Conservation (phyloP, 2,329 filamentous ascomycete species). For the Talaromyces islandicus region DNA sequence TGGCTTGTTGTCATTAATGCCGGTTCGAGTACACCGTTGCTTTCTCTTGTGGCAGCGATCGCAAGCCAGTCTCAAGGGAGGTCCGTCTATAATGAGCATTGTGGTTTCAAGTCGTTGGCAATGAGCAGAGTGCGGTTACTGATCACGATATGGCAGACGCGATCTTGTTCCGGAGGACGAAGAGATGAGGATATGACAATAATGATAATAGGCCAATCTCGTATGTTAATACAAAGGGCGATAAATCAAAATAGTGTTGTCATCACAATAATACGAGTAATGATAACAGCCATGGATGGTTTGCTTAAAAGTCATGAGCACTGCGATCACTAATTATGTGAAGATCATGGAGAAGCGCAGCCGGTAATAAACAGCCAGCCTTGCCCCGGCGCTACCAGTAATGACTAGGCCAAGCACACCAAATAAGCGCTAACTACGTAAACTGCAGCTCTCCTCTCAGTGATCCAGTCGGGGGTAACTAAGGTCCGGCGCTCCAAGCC, state of each 20-base stretch:
- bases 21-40: slow-evolving; percentile 3
- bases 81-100: background rate
- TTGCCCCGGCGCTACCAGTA: background rate
- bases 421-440: background rate
- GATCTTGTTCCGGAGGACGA: background rate
- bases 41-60: slow-evolving; percentile 8
- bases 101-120: background rate
- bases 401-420: background rate
- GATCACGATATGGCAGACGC: background rate
- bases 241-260: background rate
- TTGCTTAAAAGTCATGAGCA: background rate
- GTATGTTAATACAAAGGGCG: background rate
- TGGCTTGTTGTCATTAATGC: background rate
- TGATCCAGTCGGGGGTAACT: background rate
- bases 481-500: background rate
- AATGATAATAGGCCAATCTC: background rate
- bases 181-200: background rate
- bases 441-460: background rate
- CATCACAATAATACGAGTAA: background rate
- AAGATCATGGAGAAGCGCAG: background rate
- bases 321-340: background rate
- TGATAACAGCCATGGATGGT: background rate
- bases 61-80: background rate
- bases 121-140: background rate
- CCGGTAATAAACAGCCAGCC: background rate